A percentile compares a stretch with the other conserved stretches of the same genome.
phyloP scores from a whole-genome alignment of 1,284 basidiomycete genomes.

The Xerocomus amazonicus region DNA sequence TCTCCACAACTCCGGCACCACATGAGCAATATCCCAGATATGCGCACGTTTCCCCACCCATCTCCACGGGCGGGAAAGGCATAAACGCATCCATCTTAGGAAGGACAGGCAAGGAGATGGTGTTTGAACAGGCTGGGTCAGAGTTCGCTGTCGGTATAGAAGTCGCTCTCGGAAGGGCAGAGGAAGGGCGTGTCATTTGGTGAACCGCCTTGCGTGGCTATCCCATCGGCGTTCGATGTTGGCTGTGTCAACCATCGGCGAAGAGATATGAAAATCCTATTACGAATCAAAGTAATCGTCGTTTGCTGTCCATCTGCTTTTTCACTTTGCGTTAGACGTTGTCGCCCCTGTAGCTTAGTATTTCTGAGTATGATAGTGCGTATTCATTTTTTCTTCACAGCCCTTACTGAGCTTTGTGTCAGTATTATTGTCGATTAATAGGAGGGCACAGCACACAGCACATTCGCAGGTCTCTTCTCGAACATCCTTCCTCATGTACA shows the following conservation, averaged over 20 bases:
- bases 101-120: constrained; percentile 18
- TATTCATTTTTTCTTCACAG: background rate
- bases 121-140: constrained; percentile 30
- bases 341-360: too few relatives aligned
- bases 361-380: constrained; percentile 9
- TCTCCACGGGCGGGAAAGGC: constrained; percentile 13
- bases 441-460: too few relatives aligned
- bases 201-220: constrained; percentile 11
- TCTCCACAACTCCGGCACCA: constrained; percentile 17
- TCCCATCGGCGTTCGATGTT: background rate
- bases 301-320: constrained; percentile 15
- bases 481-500: too few relatives aligned
- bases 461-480: too few relatives aligned
- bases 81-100: constrained; percentile 12
- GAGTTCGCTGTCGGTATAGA: constrained; percentile 32
- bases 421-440: too few relatives aligned
- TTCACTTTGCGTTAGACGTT: background rate
- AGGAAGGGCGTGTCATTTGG: constrained; percentile 32
- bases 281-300: constrained; percentile 16
- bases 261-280: constrained; percentile 5
- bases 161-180: constrained; percentile 32
- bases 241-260: background rate
- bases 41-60: constrained; percentile 23
- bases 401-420: too few relatives aligned
- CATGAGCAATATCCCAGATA: constrained; percentile 27